Percentiles rank a stretch among this genome's conserved stretches.
Evolutionary conservation across 108 stramenopile genomes (phyloP).

Genomic region (Fragilaria crotonensis): DNA sequence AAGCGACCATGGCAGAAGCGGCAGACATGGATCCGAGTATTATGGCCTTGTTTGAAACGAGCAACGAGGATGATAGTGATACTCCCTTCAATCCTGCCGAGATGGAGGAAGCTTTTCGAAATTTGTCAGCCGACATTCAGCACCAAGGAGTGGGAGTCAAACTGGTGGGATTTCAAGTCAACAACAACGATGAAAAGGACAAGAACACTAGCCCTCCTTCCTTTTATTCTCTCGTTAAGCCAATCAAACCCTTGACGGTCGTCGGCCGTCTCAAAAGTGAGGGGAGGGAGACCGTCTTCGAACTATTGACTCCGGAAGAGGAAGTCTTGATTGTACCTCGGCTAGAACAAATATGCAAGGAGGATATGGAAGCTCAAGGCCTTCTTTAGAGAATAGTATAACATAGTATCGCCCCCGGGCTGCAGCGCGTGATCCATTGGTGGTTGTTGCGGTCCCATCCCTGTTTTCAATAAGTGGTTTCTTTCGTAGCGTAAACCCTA

Average conservation of each 20-base stretch:
- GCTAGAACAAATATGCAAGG: conserved; percentile 31
- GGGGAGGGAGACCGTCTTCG: conserved; percentile 21
- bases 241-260: conserved; percentile 25
- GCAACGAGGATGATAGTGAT: conserved; percentile 17
- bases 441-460: too few relatives aligned
- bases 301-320: conserved; percentile 37
- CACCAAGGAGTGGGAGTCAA: conserved; percentile 34
- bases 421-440: too few relatives aligned
- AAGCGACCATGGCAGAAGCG: conserved; percentile 24
- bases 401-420: too few relatives aligned
- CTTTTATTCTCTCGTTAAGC: conserved; percentile 36
- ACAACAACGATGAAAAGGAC: conserved; percentile 21
- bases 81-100: conserved; percentile 14
- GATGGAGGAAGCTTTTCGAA: conserved; percentile 4
- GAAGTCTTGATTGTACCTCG: conserved; percentile 29
- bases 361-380: conserved; percentile 13
- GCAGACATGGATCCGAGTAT: conserved; percentile 24
- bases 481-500: too few relatives aligned
- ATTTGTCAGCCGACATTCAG: conserved; percentile 12
- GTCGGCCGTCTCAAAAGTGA: conserved; percentile 12
- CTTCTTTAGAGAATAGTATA: too few relatives aligned
- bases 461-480: too few relatives aligned
- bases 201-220: background rate
- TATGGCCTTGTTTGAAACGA: conserved; percentile 22
- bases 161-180: conserved; percentile 22